Evolutionary conservation across 805 yeast species (phyloP).

Genomic region (Yamadazyma scolyti): DNA sequence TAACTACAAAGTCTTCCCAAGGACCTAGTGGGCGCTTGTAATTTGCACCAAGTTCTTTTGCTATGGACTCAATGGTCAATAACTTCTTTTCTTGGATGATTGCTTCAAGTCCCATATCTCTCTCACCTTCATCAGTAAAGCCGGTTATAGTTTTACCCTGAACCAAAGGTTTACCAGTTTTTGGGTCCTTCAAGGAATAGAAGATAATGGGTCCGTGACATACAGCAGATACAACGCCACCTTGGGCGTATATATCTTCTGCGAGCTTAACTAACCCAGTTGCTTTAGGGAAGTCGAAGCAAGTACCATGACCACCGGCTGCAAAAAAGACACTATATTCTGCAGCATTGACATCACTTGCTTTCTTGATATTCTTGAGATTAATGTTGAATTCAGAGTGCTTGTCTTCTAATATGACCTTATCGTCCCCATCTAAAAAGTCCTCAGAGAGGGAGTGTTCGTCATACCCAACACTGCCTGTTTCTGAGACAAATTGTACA

Average conservation of each 20-base stretch:
- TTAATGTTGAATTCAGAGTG: conserved; percentile 36
- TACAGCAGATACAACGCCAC: conserved; percentile 60
- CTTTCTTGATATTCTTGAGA: conserved; percentile 40
- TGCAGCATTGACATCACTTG: conserved; percentile 44
- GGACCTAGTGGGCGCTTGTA: conserved; percentile 47
- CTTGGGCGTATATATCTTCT: conserved; percentile 41
- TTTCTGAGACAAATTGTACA: conserved; percentile 56
- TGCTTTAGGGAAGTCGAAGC: conserved; percentile 56
- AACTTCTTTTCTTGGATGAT: conserved; percentile 20
- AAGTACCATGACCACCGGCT: conserved; percentile 65
- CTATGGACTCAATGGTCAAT: conserved; percentile 35
- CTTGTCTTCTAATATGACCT: conserved; percentile 32
- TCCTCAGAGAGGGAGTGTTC: conserved; percentile 46
- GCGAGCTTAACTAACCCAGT: conserved; percentile 43
- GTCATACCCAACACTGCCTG: conserved; percentile 56
- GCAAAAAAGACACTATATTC: conserved; percentile 56
- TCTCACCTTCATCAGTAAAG: conserved; percentile 56
- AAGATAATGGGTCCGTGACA: conserved; percentile 68
- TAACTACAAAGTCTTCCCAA: conserved; percentile 47
- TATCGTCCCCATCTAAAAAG: conserved; percentile 41
- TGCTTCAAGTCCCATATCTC: conserved; percentile 16
- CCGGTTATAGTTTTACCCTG: conserved; percentile 58
- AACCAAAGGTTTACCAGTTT: conserved; percentile 41
- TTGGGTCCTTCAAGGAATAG: conserved; percentile 40
- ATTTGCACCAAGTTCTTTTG: conserved; percentile 38